Conservation (phyloP, 208 protist genomes). For the Tritrichomonas musculus region DNA sequence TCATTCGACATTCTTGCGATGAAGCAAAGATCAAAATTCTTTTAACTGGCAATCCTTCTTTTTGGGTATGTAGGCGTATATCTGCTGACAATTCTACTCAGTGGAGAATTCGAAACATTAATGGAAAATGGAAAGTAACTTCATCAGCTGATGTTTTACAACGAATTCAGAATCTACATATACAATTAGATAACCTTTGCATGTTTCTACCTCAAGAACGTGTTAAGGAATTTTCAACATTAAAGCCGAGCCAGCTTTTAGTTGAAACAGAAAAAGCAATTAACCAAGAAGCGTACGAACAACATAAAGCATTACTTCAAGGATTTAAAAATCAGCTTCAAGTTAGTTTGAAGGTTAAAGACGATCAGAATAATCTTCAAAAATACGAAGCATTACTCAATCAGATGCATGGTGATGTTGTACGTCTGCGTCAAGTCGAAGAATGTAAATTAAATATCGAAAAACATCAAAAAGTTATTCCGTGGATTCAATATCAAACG, state of each 20-base stretch:
- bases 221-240: conserved; percentile 36
- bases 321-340: neutral
- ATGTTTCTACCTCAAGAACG: conserved; percentile 48
- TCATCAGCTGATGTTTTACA: neutral
- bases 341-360: neutral
- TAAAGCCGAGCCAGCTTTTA: neutral
- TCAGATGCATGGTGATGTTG: neutral
- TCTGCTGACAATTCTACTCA: neutral
- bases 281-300: neutral
- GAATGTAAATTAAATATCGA: conserved; percentile 9
- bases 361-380: neutral
- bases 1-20: conserved; percentile 9
- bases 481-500: neutral
- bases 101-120: neutral
- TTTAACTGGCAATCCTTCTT: neutral
- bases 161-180: neutral
- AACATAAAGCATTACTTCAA: neutral
- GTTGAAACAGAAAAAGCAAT: conserved; percentile 33
- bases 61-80: neutral
- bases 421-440: neutral
- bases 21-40: conserved; percentile 3
- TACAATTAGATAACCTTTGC: conserved; percentile 45
- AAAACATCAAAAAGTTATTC: conserved; percentile 27
- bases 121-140: neutral
- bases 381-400: neutral